A percentile compares a stretch with the other conserved stretches of the same genome.
Conservation (phyloP, 495 filamentous ascomycete genomes). For the Penicillium canariense region DNA sequence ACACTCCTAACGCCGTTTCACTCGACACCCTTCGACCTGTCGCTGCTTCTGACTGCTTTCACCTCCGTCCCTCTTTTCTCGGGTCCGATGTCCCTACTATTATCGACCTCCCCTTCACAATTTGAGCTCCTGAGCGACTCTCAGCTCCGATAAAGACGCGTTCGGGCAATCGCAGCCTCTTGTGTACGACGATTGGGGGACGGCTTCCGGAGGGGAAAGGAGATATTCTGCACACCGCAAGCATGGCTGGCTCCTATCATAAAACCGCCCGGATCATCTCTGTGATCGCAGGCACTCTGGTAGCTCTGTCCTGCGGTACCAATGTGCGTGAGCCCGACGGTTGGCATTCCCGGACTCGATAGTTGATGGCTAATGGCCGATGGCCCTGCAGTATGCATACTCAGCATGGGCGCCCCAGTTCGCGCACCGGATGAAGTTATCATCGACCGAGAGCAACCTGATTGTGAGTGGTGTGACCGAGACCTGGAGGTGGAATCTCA, state of each 20-base stretch:
- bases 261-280: slow-evolving; percentile 60
- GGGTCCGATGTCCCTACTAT: slow-evolving; percentile 17
- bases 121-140: slow-evolving; percentile 5
- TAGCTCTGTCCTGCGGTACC: slow-evolving; percentile 87
- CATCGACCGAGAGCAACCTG: slow-evolving; percentile 84
- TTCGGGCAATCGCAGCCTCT: slow-evolving; percentile 4
- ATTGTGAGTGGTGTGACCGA: slow-evolving; percentile 57
- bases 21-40: slow-evolving; percentile 3
- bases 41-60: slow-evolving; percentile 4
- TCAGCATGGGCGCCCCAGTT: slow-evolving; percentile 98
- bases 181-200: neutral
- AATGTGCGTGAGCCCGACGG: slow-evolving; percentile 60
- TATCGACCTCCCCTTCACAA: slow-evolving; percentile 1
- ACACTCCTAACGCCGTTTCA: slow-evolving; percentile 5
- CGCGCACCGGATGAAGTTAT: slow-evolving; percentile 77
- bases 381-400: slow-evolving; percentile 79
- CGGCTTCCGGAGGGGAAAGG: neutral
- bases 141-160: slow-evolving; percentile 6
- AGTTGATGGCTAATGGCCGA: slow-evolving; percentile 6
- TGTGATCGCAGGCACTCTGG: slow-evolving; percentile 78
- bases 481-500: neutral
- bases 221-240: neutral
- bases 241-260: slow-evolving; percentile 29
- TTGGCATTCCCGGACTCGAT: neutral
- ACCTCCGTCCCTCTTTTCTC: slow-evolving; percentile 2